These are phyloP conservation scores for Aspergillus intermedius DNA, from an alignment of 2,329 filamentous ascomycete genomes.

Conservation along the genomic window DNA sequence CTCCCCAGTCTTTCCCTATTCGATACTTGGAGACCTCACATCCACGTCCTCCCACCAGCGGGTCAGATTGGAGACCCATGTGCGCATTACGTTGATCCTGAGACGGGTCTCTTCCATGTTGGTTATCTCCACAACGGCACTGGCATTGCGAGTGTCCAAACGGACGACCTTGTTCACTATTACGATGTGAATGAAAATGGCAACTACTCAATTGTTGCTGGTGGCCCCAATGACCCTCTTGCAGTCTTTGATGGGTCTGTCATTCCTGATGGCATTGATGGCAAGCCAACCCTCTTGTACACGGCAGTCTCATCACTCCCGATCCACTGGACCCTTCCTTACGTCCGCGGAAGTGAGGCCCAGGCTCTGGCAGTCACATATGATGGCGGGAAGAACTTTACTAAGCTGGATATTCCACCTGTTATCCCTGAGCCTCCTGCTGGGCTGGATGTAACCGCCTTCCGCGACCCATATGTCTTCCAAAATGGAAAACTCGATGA, in stretches of 20 bases:
- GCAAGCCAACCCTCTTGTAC: conserved; percentile 43
- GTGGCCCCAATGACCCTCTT: conserved; percentile 12
- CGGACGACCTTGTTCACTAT: conserved; percentile 12
- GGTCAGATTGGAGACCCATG: conserved; percentile 15
- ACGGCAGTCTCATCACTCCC: conserved; percentile 43
- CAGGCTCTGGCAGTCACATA: conserved; percentile 41
- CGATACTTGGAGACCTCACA: conserved; percentile 14
- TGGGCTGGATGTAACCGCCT: conserved; percentile 12
- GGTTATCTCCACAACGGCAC: conserved; percentile 12
- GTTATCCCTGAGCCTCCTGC: conserved; percentile 29
- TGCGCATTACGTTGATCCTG: conserved; percentile 12
- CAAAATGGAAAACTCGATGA: conserved; percentile 9
- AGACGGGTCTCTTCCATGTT: conserved; percentile 14
- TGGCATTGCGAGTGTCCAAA: conserved; percentile 9
- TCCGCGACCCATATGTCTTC: conserved; percentile 16
- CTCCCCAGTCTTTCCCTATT: conserved; percentile 10
- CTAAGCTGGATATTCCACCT: conserved; percentile 42
- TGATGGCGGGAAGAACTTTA: conserved; percentile 44
- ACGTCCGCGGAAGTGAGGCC: conserved; percentile 40
- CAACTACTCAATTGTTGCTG: conserved; percentile 7
- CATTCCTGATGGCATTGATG: conserved; percentile 25
- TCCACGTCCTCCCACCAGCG: conserved; percentile 11
- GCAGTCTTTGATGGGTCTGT: conserved; percentile 14
- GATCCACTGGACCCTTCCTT: conserved; percentile 41
- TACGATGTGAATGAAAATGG: conserved; percentile 10